These are phyloP conservation scores for Sarocladiaceae sp. DNA, from an alignment of 2,329 filamentous ascomycete genomes.

Conservation along the genomic window DNA sequence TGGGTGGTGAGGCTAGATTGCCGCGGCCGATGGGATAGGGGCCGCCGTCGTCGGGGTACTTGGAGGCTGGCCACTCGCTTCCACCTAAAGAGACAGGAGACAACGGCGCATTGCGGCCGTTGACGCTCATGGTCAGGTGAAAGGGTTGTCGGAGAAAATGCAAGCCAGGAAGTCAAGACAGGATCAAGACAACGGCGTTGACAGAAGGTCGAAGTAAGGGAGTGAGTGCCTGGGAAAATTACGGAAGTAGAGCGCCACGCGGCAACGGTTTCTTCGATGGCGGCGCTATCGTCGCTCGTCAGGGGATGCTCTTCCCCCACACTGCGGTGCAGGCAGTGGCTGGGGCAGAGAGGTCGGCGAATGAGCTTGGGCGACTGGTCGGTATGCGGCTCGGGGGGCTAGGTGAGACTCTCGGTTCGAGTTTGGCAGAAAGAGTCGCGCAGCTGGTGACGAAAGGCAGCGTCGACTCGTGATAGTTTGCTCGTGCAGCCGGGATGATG, in stretches of 20 bases:
- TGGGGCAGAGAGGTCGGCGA: background rate
- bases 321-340: constrained; percentile 8
- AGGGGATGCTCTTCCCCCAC: constrained; percentile 10
- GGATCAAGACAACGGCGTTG: background rate
- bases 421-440: background rate
- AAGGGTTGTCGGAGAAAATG: constrained; percentile 17
- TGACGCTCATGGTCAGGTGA: constrained; percentile 52
- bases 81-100: constrained; percentile 80
- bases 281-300: constrained; percentile 5
- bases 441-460: background rate
- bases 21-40: constrained; percentile 48
- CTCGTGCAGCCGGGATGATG: background rate
- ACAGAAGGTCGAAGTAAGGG: background rate
- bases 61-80: constrained; percentile 75
- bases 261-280: constrained; percentile 8
- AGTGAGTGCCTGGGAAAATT: constrained; percentile 6
- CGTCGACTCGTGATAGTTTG: background rate
- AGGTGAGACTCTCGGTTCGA: background rate
- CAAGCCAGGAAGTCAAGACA: constrained; percentile 7
- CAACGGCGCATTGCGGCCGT: constrained; percentile 66
- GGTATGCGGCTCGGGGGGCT: constrained; percentile 7
- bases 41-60: constrained; percentile 57
- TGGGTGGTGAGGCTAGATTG: constrained; percentile 64
- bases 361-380: background rate
- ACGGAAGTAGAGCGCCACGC: constrained; percentile 5